These are phyloP conservation scores for Penicillium manginii DNA, from an alignment of 495 filamentous ascomycete genomes.

Conservation along the genomic window DNA sequence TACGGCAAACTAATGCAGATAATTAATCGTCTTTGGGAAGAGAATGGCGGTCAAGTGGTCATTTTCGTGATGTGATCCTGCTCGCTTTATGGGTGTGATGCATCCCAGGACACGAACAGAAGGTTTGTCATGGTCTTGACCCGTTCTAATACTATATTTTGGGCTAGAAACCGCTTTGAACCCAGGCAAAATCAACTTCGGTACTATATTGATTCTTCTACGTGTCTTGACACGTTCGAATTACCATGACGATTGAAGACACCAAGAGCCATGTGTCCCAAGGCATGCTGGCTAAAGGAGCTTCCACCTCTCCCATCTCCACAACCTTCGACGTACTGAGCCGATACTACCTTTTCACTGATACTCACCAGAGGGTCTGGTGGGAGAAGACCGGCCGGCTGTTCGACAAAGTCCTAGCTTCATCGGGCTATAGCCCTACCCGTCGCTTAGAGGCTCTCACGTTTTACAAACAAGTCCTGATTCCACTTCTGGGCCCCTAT, in stretches of 20 bases:
- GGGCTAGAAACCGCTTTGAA: not conserved
- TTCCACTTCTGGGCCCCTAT: conserved; percentile 20
- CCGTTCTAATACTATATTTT: not conserved
- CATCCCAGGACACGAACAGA: not conserved
- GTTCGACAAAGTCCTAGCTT: conserved; percentile 1
- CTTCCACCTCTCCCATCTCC: not conserved
- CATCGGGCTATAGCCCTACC: not conserved
- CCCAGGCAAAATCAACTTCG: not conserved
- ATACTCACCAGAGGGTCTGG: conserved; percentile 4
- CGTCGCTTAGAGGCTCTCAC: not conserved
- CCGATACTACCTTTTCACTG: conserved; percentile 2
- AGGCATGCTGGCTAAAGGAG: not conserved
- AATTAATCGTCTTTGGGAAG: not conserved
- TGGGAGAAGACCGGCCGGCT: conserved; percentile 11
- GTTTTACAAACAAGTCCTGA: not conserved
- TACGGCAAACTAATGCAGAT: not conserved
- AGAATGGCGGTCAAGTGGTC: not conserved
- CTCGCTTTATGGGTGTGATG: not conserved
- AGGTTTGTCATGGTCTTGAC: not conserved
- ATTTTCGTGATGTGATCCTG: not conserved
- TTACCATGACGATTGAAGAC: not conserved
- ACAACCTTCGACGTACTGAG: not conserved
- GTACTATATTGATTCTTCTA: too few species aligned
- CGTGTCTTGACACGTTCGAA: not conserved
- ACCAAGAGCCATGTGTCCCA: not conserved